A percentile compares a stretch with the other conserved stretches of the same genome.
Evolutionary conservation across 768 basidiomycete species (phyloP).

Genomic region (Suillus cothurnatus): DNA sequence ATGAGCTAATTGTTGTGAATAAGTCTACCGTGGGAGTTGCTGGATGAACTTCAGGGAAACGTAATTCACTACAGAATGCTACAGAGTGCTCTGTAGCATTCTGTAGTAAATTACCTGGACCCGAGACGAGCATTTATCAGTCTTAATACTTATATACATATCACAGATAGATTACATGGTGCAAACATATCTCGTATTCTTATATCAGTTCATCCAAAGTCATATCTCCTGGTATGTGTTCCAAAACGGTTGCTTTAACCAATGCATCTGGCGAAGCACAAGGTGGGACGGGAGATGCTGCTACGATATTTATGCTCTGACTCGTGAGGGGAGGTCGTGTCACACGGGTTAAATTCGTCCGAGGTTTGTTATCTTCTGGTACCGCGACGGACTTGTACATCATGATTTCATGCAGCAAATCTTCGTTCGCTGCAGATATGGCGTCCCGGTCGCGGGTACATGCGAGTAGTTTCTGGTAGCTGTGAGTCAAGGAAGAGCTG

Average conservation of each 20-base stretch:
- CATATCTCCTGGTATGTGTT: constrained; percentile 48
- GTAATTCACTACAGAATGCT: too few species aligned
- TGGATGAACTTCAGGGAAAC: too few species aligned
- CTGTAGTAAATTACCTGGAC: too few species aligned
- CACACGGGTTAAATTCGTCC: constrained; percentile 51
- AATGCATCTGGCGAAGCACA: constrained; percentile 2
- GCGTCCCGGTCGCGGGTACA: constrained; percentile 51
- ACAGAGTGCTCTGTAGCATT: too few species aligned
- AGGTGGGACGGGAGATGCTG: constrained; percentile 7
- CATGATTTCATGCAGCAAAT: constrained; percentile 55
- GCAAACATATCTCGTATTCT: constrained; percentile 10
- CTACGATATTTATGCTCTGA: constrained; percentile 39
- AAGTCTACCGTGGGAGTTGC: constrained; percentile 12
- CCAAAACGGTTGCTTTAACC: constrained; percentile 24
- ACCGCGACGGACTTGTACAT: constrained; percentile 63
- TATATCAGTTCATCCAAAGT: constrained; percentile 50
- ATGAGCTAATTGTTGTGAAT: not conserved
- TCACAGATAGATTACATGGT: constrained; percentile 14
- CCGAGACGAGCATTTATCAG: not conserved
- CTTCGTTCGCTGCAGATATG: constrained; percentile 43
- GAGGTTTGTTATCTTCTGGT: constrained; percentile 50
- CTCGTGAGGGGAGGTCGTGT: constrained; percentile 48
- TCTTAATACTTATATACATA: constrained; percentile 11
- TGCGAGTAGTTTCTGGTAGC: constrained; percentile 48
- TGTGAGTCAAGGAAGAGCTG: not conserved